phyloP scores from a whole-genome alignment of 306 rosid species.

The Castanopsis chinensis region DNA sequence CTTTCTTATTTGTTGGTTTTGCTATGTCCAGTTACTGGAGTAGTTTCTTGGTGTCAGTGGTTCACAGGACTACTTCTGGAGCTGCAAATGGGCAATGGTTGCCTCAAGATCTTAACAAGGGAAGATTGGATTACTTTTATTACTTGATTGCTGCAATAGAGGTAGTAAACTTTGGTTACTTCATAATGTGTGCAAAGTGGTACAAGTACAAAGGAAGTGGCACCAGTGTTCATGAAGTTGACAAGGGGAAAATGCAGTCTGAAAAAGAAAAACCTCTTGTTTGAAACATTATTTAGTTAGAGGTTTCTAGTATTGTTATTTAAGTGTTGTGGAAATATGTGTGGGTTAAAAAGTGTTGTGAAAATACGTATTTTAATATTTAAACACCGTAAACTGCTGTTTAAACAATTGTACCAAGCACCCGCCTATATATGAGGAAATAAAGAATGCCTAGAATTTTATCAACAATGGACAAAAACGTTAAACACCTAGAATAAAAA shows the following conservation, averaged over 20 bases:
- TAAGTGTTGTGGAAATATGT: too few species aligned
- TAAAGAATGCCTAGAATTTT: too few species aligned
- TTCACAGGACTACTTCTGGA: slow-evolving; percentile 40
- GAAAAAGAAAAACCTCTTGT: slow-evolving; percentile 24
- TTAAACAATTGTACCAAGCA: too few species aligned
- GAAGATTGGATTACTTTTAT: slow-evolving; percentile 75
- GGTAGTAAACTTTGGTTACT: slow-evolving; percentile 55
- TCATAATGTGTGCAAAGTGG: slow-evolving; percentile 60
- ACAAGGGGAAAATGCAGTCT: slow-evolving; percentile 7
- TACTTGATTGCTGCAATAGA: slow-evolving; percentile 53
- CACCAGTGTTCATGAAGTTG: slow-evolving; percentile 19
- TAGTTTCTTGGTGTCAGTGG: slow-evolving; percentile 43
- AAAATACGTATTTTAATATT: too few species aligned
- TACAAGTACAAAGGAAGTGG: slow-evolving; percentile 51
- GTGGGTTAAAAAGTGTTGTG: too few species aligned
- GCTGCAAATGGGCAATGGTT: slow-evolving; percentile 61
- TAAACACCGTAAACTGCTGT: too few species aligned
- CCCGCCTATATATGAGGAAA: too few species aligned
- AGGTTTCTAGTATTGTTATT: too few species aligned
- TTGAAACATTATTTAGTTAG: not conserved
- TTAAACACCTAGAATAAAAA: too few species aligned
- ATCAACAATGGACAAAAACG: too few species aligned
- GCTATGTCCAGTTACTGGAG: slow-evolving; percentile 69
- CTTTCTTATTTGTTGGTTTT: slow-evolving; percentile 58
- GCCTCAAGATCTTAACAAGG: slow-evolving; percentile 81